Conservation (phyloP, 148 eudicot genomes). For the Pouteria glomerata region DNA sequence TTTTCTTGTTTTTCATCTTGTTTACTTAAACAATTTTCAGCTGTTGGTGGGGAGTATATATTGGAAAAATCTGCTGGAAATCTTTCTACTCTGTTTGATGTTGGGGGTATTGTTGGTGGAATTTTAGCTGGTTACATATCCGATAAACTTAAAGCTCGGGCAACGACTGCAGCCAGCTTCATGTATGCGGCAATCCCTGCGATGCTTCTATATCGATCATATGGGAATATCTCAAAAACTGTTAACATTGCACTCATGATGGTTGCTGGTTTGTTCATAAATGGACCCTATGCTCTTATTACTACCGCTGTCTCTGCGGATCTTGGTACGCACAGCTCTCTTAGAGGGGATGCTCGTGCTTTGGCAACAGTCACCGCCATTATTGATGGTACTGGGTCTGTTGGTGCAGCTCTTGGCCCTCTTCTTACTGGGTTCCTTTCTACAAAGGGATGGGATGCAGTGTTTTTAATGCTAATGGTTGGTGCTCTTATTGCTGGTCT, state of each 20-base stretch:
- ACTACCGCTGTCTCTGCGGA: conserved; percentile 99
- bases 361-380: conserved; percentile 98
- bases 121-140: conserved; percentile 86
- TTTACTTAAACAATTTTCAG: conserved; percentile 36
- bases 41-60: conserved; percentile 71
- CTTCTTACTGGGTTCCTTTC: conserved; percentile 88
- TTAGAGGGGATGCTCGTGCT: conserved; percentile 86
- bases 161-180: conserved; percentile 84
- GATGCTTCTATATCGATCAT: conserved; percentile 63
- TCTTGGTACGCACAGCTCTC: conserved; percentile 88
- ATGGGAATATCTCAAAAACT: conserved; percentile 60
- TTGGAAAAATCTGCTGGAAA: conserved; percentile 93
- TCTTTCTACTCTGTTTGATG: conserved; percentile 90
- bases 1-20: conserved; percentile 6
- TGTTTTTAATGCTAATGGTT: conserved; percentile 68
- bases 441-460: conserved; percentile 76
- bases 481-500: conserved; percentile 84
- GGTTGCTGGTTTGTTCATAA: conserved; percentile 72
- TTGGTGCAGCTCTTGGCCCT: conserved; percentile 94
- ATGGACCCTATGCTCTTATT: conserved; percentile 96
- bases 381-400: conserved; percentile 94
- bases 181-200: conserved; percentile 84
- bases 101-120: conserved; percentile 93
- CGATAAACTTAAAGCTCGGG: conserved; percentile 83
- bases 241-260: conserved; percentile 79